Percentiles rank a stretch among this genome's conserved stretches.
phyloP scores from a whole-genome alignment of 2,329 filamentous ascomycete species.

The Metarhizium anisopliae region DNA sequence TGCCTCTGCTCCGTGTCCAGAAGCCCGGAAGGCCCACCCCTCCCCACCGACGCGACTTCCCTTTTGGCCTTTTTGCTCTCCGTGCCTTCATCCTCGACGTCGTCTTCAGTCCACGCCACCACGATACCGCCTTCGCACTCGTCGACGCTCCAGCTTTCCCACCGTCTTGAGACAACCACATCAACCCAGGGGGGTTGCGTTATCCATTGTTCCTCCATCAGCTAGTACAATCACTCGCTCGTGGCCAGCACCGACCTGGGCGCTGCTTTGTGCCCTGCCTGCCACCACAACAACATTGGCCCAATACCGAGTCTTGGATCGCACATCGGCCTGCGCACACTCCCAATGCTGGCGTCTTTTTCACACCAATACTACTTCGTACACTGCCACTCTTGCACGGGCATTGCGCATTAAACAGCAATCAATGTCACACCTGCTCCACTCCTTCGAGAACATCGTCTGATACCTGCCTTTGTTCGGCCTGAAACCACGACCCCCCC shows the following conservation, averaged over 20 bases:
- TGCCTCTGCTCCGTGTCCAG: too few relatives aligned
- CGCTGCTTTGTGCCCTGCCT: not conserved
- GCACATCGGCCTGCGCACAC: not conserved
- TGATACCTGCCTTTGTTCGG: constrained; percentile 13
- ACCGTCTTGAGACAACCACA: constrained; percentile 3
- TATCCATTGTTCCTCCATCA: not conserved
- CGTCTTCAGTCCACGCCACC: not conserved
- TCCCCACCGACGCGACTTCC: not conserved
- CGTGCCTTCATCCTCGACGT: not conserved
- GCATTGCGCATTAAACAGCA: not conserved
- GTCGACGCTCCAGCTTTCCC: not conserved
- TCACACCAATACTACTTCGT: too few relatives aligned
- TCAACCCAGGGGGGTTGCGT: not conserved
- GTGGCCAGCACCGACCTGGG: not conserved
- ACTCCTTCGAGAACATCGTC: constrained; percentile 23
- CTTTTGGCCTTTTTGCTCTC: not conserved
- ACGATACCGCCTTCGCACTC: not conserved
- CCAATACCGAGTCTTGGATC: not conserved
- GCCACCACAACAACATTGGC: too few relatives aligned
- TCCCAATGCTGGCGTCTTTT: too few relatives aligned
- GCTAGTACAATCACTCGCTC: too few relatives aligned
- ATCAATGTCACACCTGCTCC: constrained; percentile 6
- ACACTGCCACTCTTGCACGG: not conserved
- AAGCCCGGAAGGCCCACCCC: not conserved
- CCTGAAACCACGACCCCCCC: constrained; percentile 1